phyloP scores from a whole-genome alignment of 2,329 filamentous ascomycete genomes.

The Fusarium sororula region DNA sequence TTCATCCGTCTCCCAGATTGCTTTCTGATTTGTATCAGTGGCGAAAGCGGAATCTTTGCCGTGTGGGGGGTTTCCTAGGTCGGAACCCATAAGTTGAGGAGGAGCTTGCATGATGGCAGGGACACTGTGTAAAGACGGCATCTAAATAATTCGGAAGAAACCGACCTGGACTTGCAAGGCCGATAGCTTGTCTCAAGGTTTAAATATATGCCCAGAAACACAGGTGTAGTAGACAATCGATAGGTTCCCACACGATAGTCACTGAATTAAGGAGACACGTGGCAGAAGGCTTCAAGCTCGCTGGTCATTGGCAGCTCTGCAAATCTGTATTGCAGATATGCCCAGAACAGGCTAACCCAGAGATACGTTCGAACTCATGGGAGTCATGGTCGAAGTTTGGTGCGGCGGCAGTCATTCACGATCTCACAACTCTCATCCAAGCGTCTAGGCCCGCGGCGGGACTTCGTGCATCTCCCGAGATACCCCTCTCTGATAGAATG shows the following conservation, averaged over 20 bases:
- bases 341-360: not conserved
- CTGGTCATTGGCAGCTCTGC: fast-evolving
- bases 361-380: not conserved
- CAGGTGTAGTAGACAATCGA: not conserved
- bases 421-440: not conserved
- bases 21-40: not conserved
- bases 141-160: not conserved
- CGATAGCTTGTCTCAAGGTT: not conserved
- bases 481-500: not conserved
- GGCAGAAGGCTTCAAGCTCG: not conserved
- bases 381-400: not conserved
- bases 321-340: not conserved
- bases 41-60: not conserved
- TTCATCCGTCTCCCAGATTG: not conserved
- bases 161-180: fast-evolving
- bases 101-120: not conserved
- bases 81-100: not conserved
- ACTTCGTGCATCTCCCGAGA: not conserved
- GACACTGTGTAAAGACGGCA: not conserved
- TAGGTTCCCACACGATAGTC: fast-evolving
- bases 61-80: not conserved
- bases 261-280: not conserved
- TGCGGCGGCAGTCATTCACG: not conserved
- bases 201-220: not conserved
- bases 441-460: not conserved